phyloP scores from a whole-genome alignment of 2,329 filamentous ascomycete species.

The Sphaerulina musiva region DNA sequence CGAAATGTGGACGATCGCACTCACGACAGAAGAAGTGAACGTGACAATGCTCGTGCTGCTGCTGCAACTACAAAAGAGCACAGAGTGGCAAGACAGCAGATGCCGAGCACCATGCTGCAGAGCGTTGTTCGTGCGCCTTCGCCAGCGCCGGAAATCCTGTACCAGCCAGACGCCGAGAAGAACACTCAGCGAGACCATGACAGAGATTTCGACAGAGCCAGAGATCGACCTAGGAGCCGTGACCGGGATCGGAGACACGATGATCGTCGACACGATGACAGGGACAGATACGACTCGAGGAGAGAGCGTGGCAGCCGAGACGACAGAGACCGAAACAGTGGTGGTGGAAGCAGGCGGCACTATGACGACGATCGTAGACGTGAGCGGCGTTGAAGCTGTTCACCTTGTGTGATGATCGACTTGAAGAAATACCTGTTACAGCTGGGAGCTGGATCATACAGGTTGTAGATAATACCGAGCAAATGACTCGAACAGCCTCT shows the following conservation, averaged over 20 bases:
- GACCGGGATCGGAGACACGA: conserved; percentile 28
- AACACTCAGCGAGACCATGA: conserved; percentile 22
- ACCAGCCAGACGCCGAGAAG: conserved; percentile 19
- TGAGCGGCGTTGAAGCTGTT: neutral
- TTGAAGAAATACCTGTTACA: neutral
- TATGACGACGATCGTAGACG: conserved; percentile 17
- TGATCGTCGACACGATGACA: conserved; percentile 25
- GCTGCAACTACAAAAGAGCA: conserved; percentile 67
- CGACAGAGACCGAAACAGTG: conserved; percentile 13
- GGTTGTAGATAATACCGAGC: too few relatives aligned
- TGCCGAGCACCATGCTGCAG: conserved; percentile 5
- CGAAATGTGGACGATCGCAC: conserved; percentile 1
- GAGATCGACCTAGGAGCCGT: conserved; percentile 22
- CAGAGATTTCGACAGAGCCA: conserved; percentile 25
- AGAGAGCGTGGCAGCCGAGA: conserved; percentile 19
- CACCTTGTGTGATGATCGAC: neutral
- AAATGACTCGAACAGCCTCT: too few relatives aligned
- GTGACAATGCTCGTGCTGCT: conserved; percentile 75
- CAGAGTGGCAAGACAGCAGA: conserved; percentile 42
- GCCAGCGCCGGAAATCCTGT: conserved; percentile 6
- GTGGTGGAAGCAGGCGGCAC: conserved; percentile 16
- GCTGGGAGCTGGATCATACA: too few relatives aligned
- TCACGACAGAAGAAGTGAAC: conserved; percentile 57
- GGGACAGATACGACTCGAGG: conserved; percentile 24
- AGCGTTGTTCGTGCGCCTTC: conserved; percentile 7